These are phyloP conservation scores for Kluyveromyces marxianus DNA, from an alignment of 1,139 yeast species.

Conservation along the genomic window DNA sequence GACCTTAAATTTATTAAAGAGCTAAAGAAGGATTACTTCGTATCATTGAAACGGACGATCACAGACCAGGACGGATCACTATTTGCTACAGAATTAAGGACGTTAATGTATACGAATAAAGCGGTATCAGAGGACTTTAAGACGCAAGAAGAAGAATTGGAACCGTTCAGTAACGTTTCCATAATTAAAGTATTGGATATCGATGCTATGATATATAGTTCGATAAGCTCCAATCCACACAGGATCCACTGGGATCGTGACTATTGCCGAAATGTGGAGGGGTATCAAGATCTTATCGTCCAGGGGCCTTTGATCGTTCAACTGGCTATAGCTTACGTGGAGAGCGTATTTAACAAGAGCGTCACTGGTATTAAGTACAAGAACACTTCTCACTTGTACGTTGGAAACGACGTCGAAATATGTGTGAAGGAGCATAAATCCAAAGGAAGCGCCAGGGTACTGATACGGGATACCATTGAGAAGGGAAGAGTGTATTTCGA, in stretches of 20 bases:
- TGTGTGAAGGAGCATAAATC: constrained; percentile 1
- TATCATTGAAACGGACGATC: constrained; percentile 39
- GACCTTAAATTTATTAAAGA: constrained; percentile 33
- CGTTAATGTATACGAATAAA: constrained; percentile 31
- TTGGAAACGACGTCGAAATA: constrained; percentile 12
- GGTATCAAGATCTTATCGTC: constrained; percentile 52
- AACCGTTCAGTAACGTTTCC: constrained; percentile 3
- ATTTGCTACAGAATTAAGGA: constrained; percentile 30
- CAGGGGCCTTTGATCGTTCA: constrained; percentile 81
- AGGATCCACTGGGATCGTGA: constrained; percentile 62
- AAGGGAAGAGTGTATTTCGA: constrained; percentile 5
- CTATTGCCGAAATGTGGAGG: constrained; percentile 49
- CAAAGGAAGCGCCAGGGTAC: constrained; percentile 5
- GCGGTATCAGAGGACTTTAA: not conserved
- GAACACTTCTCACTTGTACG: constrained; percentile 19
- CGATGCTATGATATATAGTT: constrained; percentile 54
- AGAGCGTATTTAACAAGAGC: constrained; percentile 4
- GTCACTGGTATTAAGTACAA: constrained; percentile 18
- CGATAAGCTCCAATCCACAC: constrained; percentile 75
- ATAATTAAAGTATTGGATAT: constrained; percentile 15
- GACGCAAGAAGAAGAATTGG: not conserved
- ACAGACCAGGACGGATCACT: constrained; percentile 12
- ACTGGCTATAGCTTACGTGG: constrained; percentile 46
- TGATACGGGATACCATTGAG: constrained; percentile 10
- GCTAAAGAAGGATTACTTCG: constrained; percentile 37